Evolutionary conservation across 2,329 filamentous ascomycete genomes (phyloP), one percentile per base, ranked within the genome.

Genomic region (Colletotrichum plurivorum): DNA sequence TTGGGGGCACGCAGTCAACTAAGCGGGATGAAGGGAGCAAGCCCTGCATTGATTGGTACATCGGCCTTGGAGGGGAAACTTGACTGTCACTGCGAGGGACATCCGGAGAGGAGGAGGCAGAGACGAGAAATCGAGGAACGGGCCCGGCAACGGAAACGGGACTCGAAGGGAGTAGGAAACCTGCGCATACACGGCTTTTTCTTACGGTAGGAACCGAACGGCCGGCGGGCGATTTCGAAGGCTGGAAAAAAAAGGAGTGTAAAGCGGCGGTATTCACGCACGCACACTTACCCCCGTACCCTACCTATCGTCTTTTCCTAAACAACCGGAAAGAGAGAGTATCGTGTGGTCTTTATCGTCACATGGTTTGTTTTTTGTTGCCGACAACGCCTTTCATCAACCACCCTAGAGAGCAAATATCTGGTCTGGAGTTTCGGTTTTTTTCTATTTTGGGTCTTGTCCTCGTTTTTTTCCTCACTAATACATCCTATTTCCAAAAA

Each of bases 351-450:
- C 52, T 57, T 49, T 49, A 36, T 10, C 58, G 27, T 70, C 64
- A 63, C 49, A 46, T 63, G 63, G 56, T 65, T 54, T 36, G 31
- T 36, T 36, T 59, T 63, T 63, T 45, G 56, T 68, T 63, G 57
- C 67, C 56, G 63, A 63, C 48, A 57, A 63, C 63, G 58, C 63
- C 52, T 59, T 51, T 56, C 76, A 72, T 75, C 75, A 70, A 70
- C 67, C 45, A 66, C 58, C 56, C 45, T 68, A 79, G 77, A 80
- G 79, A 82, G 79, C 78, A 81, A 79, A 80, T 82, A 79, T 78
- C 75, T 77, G 82, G 82, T 82, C 77, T 76, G 83, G 83, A 85
- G 83, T 85, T 84, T 78, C 79, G 81, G 79, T 73, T 78, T 78
- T 83, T 67, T n/a, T 80, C 74, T 78, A 22, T 78, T 77, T 75